phyloP scores from a whole-genome alignment of 306 rosid genomes.

The Quercus wislizeni region DNA sequence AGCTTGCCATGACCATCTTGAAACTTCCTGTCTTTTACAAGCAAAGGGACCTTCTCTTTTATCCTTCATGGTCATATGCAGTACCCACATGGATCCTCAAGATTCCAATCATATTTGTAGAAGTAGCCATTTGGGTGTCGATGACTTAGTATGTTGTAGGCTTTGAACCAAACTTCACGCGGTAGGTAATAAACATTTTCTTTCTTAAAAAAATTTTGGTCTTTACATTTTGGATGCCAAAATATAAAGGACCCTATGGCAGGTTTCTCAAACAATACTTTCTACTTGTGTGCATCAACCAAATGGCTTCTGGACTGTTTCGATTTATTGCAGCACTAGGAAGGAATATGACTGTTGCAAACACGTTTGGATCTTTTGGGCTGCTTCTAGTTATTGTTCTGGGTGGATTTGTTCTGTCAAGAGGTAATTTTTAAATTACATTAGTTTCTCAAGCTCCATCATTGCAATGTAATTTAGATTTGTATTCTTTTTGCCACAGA shows the following conservation, averaged over 20 bases:
- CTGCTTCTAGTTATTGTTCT: no score
- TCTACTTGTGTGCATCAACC: constrained; percentile 68
- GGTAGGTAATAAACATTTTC: no score
- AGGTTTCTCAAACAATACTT: constrained; percentile 79
- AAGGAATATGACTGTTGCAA: constrained; percentile 67
- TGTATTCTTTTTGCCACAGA: constrained; percentile 39
- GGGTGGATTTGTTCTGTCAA: no score
- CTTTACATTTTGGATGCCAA: background rate
- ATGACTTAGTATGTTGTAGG: constrained; percentile 85
- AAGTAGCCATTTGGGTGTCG: constrained; percentile 78
- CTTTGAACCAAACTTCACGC: constrained; percentile 35
- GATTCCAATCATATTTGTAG: constrained; percentile 70
- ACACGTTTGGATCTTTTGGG: constrained; percentile 53
- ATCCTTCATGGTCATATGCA: constrained; percentile 87
- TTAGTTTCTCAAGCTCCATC: no score
- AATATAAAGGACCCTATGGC: constrained; percentile 23
- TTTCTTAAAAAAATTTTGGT: no score
- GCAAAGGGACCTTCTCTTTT: constrained; percentile 86
- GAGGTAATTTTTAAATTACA: constrained; percentile 17
- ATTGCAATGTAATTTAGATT: background rate
- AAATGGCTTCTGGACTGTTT: constrained; percentile 85
- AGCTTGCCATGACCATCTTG: constrained; percentile 60
- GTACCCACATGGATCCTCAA: constrained; percentile 88
- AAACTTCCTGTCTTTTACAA: constrained; percentile 88
- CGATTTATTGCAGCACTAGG: constrained; percentile 73